Evolutionary conservation across 2,329 filamentous ascomycete species (phyloP).

Genomic region (Trichophaea hybrida): DNA sequence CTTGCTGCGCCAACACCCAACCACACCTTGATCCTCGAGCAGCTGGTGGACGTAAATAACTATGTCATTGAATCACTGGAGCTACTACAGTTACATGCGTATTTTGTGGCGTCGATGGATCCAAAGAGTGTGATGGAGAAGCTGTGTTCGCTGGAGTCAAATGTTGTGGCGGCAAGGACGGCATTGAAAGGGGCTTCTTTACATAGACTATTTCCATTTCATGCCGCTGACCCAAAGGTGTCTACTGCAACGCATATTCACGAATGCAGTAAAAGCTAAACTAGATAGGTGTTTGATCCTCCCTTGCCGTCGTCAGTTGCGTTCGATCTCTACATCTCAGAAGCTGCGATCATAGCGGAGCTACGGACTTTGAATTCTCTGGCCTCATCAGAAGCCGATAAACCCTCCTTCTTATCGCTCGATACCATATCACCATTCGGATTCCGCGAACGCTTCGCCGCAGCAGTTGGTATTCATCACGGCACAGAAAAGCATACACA

Average conservation of each 20-base stretch:
- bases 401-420: not conserved
- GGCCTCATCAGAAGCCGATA: not conserved
- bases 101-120: not conserved
- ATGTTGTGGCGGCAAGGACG: slow-evolving; percentile 23
- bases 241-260: slow-evolving; percentile 35
- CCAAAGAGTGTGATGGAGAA: not conserved
- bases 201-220: slow-evolving; percentile 30
- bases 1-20: slow-evolving; percentile 52
- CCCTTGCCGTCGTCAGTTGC: slow-evolving; percentile 54
- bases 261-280: not conserved
- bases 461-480: slow-evolving; percentile 18
- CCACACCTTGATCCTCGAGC: slow-evolving; percentile 21
- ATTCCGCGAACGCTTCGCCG: slow-evolving; percentile 24
- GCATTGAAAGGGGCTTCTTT: slow-evolving; percentile 20
- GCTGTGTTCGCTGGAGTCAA: slow-evolving; percentile 6
- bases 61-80: slow-evolving; percentile 20
- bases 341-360: slow-evolving; percentile 54
- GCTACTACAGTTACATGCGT: slow-evolving; percentile 3
- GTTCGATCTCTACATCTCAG: slow-evolving; percentile 55
- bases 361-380: slow-evolving; percentile 49
- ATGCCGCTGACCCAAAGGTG: slow-evolving; percentile 31
- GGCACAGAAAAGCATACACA: not conserved
- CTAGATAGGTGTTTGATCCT: slow-evolving; percentile 42
- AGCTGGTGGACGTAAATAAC: slow-evolving; percentile 25
- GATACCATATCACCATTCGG: not conserved